Evolutionary conservation across 768 basidiomycete species (phyloP).

Genomic region (Phylloporus rhodoxanthus): DNA sequence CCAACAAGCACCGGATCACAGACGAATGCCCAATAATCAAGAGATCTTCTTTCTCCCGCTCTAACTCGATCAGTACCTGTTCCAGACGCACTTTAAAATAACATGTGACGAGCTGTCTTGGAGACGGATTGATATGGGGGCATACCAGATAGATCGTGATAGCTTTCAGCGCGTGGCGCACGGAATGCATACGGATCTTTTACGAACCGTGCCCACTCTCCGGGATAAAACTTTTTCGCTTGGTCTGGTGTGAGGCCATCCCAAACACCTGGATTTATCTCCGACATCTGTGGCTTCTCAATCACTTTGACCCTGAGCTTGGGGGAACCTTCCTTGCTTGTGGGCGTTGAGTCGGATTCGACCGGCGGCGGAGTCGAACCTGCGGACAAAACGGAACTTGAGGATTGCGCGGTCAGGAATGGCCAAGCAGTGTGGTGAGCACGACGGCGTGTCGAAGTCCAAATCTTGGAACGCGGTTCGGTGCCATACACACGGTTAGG

Average conservation of each 20-base stretch:
- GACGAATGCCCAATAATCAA: constrained; percentile 96
- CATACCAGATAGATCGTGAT: constrained; percentile 87
- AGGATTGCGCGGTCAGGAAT: constrained; percentile 46
- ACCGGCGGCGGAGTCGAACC: neutral
- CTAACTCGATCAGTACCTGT: constrained; percentile 86
- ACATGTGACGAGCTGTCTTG: neutral
- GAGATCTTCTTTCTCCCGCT: constrained; percentile 89
- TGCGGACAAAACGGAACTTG: constrained; percentile 11
- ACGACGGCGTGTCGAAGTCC: constrained; percentile 92
- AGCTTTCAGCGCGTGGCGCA: constrained; percentile 92
- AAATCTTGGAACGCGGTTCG: constrained; percentile 53
- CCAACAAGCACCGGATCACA: constrained; percentile 92
- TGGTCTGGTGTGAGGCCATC: constrained; percentile 90
- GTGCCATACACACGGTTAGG: neutral
- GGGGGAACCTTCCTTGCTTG: constrained; percentile 10
- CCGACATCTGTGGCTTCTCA: constrained; percentile 94
- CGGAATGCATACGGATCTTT: constrained; percentile 91
- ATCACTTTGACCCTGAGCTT: constrained; percentile 69
- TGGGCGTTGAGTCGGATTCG: neutral
- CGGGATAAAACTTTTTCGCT: constrained; percentile 84
- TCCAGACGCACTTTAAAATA: constrained; percentile 77
- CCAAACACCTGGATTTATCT: constrained; percentile 98
- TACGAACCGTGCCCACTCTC: constrained; percentile 89
- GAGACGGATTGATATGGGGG: neutral
- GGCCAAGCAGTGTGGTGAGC: constrained; percentile 98